Conservation (phyloP, 495 filamentous ascomycete genomes). For the Immersiella caudata region DNA sequence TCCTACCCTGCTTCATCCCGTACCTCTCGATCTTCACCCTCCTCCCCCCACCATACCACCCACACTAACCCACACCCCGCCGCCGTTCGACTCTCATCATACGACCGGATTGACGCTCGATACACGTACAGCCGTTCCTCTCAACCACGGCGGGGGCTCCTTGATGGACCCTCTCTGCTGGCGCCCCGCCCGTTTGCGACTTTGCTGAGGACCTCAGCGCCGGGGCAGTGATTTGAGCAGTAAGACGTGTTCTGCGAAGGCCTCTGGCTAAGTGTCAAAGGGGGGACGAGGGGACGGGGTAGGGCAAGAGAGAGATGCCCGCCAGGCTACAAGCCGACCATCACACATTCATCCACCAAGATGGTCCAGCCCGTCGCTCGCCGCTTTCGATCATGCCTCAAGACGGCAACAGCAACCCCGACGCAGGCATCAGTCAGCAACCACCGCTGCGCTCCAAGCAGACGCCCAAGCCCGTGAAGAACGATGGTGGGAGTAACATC, state of each 20-base stretch:
- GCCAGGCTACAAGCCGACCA: constrained; percentile 44
- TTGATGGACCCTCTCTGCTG: constrained; percentile 66
- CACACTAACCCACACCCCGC: background rate
- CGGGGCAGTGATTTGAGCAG: constrained; percentile 52
- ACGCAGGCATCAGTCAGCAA: constrained; percentile 22
- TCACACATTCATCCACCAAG: constrained; percentile 42
- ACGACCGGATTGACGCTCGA: background rate
- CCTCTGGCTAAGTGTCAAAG: background rate
- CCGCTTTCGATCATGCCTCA: constrained; percentile 52
- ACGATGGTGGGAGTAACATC: constrained; percentile 1
- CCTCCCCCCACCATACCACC: background rate
- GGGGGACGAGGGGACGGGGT: constrained; percentile 17
- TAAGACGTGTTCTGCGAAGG: constrained; percentile 29
- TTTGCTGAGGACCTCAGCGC: constrained; percentile 55
- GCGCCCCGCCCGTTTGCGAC: constrained; percentile 58
- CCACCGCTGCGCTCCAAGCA: constrained; percentile 3
- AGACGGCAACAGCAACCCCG: constrained; percentile 37
- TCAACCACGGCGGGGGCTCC: constrained; percentile 35
- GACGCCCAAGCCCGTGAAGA: background rate
- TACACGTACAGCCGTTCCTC: background rate
- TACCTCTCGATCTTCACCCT: constrained; percentile 5
- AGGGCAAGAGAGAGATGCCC: constrained; percentile 46
- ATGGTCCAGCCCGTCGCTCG: constrained; percentile 37
- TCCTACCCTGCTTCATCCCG: background rate
- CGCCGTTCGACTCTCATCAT: background rate